Conservation (phyloP, 2,329 filamentous ascomycete genomes). For the Colletotrichum neosansevieriae region DNA sequence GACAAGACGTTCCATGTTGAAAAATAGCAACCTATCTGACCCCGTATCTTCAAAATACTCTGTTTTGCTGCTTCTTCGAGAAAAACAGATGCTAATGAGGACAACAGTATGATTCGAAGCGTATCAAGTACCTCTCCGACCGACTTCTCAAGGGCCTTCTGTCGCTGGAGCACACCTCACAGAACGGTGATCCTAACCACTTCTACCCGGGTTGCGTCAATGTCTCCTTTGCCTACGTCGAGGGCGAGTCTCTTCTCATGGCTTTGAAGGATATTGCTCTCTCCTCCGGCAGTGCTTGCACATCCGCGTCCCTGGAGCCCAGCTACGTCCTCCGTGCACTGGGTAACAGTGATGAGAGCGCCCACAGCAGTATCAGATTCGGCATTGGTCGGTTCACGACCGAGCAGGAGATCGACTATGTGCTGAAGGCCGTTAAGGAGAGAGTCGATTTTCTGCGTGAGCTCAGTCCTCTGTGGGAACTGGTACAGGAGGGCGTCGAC, state of each 20-base stretch:
- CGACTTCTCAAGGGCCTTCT: slow-evolving; percentile 86
- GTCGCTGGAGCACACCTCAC: slow-evolving; percentile 88
- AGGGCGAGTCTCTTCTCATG: slow-evolving; percentile 98
- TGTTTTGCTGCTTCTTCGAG: not conserved
- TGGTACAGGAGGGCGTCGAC: slow-evolving; percentile 97
- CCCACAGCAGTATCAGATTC: slow-evolving; percentile 97
- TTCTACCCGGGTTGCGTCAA: slow-evolving; percentile 99
- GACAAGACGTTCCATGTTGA: slow-evolving; percentile 70
- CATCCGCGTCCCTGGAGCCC: slow-evolving; percentile 94
- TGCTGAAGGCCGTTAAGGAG: slow-evolving; percentile 91
- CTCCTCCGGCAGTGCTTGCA: slow-evolving; percentile 96
- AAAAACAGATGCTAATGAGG: slow-evolving; percentile 9
- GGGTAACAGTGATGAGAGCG: slow-evolving; percentile 96
- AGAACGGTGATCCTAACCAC: slow-evolving; percentile 85
- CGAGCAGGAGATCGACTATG: slow-evolving; percentile 95
- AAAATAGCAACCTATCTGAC: slow-evolving; percentile 77
- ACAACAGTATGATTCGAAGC: slow-evolving; percentile 87
- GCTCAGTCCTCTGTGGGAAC: slow-evolving; percentile 94
- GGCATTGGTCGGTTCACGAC: slow-evolving; percentile 98
- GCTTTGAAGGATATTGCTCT: slow-evolving; percentile 97
- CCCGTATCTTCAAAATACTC: slow-evolving; percentile 35
- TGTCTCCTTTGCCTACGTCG: slow-evolving; percentile 97
- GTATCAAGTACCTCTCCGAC: slow-evolving; percentile 85
- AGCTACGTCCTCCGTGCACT: slow-evolving; percentile 95
- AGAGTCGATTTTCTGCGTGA: slow-evolving; percentile 94